Base-by-base conservation (phyloP, 495 filamentous ascomycete genomes). In the Astrothelium subdiscretum region DNA sequence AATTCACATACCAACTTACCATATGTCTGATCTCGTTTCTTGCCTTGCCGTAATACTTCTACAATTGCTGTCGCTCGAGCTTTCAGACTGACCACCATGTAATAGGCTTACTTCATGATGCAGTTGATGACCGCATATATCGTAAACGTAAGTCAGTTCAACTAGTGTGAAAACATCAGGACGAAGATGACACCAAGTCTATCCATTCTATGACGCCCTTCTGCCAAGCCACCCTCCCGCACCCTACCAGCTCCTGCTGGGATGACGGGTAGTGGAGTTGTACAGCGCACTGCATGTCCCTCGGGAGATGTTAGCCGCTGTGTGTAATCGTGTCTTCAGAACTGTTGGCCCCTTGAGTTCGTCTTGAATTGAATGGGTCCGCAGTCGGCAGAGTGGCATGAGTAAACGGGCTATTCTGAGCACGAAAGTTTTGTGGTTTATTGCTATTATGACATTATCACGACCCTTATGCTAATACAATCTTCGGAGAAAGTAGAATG, bases 231-330 rank as follows among this genome's bases (percentile, higher is more conserved):
- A 85, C 83, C 81, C 85, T 90, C 81, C 83, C 86, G 70, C 80
- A 95, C 90, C 86, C 77, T 82, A 92, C 86, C 73, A 74, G 70
- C 72, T 68, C 68, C 58, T 65, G 69, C 71, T 74, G 79, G 79
- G 79, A 95, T 81, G 90, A 95, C 80, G 69, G 84, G 91, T 94
- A 90, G 91, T 95, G 90, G 87, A 94, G 89, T 84, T 83, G 70
- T 76, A 62, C 20, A 29, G 48, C 48, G 48, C 48, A 54, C 48
- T 54, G 61, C 62, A 32, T 35, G 38, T 42, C 20, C 59, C 26
- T 61, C 57, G 31, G 32, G 32, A 35, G 35, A 52, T 32, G 32
- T 69, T 63, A 65, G 31, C 59, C 52, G 59, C 61, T 59, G 71
- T 73, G 72, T 72, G 63, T 77, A 61, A 71, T 75, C 66, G 69